Conservation (phyloP, 768 basidiomycete species). For the Pilatotrama ljubarskyi region DNA sequence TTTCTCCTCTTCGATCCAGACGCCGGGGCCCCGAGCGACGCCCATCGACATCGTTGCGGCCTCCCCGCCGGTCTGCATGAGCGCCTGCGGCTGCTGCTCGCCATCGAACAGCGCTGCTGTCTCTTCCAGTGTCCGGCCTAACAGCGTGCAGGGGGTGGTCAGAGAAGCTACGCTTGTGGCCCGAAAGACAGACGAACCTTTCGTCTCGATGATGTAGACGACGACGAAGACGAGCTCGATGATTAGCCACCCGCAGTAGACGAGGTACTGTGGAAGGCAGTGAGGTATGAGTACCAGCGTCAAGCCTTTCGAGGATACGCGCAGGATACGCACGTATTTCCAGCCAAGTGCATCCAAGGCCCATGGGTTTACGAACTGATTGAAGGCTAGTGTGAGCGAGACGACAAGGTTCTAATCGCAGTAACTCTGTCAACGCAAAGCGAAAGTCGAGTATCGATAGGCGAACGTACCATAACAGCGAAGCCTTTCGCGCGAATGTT, state of each 20-base stretch:
- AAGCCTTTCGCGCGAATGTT: constrained; percentile 79
- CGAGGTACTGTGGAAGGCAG: constrained; percentile 45
- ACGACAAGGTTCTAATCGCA: constrained; percentile 55
- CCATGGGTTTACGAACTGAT: constrained; percentile 79
- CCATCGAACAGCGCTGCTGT: constrained; percentile 74
- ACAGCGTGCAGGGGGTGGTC: background rate
- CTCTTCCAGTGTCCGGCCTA: constrained; percentile 69
- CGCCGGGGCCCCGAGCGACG: constrained; percentile 8
- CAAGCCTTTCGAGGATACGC: constrained; percentile 15
- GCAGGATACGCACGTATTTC: constrained; percentile 36
- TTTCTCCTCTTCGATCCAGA: constrained; percentile 21
- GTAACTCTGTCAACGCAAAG: background rate
- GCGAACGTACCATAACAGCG: constrained; percentile 60
- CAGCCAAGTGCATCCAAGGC: constrained; percentile 53
- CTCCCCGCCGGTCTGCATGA: constrained; percentile 49
- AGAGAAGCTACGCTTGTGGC: no score
- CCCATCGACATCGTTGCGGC: constrained; percentile 41
- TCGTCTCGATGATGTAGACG: constrained; percentile 60
- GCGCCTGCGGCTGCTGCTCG: constrained; percentile 42
- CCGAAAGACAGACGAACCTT: no score
- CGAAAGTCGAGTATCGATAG: background rate
- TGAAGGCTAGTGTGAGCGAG: constrained; percentile 70
- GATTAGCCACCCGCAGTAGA: constrained; percentile 64
- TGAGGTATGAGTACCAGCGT: background rate
- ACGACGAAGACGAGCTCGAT: constrained; percentile 61